Percentiles rank a stretch among this genome's conserved stretches.
Evolutionary conservation across 805 yeast species (phyloP).

Genomic region (Isabelozyma rhagii): DNA sequence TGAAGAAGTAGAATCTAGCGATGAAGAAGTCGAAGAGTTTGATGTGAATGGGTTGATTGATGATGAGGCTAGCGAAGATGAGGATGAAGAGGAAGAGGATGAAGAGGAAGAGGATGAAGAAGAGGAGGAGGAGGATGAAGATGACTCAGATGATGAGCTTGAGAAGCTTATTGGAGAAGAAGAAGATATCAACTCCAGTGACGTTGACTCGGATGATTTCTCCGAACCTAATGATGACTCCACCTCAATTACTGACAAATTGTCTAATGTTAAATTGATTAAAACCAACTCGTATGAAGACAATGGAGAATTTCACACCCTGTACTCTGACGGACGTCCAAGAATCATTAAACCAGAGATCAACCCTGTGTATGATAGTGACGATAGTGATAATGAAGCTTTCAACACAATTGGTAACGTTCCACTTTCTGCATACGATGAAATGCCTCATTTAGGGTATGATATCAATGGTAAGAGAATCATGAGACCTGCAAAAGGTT

Average conservation of each 20-base stretch:
- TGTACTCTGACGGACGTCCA: slow-evolving; percentile 75
- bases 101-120: slow-evolving; percentile 16
- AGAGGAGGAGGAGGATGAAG: slow-evolving; percentile 25
- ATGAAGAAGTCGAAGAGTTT: slow-evolving; percentile 14
- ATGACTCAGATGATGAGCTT: slow-evolving; percentile 61
- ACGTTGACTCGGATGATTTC: slow-evolving; percentile 42
- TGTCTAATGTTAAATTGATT: slow-evolving; percentile 53
- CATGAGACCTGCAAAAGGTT: slow-evolving; percentile 97
- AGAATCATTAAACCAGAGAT: slow-evolving; percentile 84
- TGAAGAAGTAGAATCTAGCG: slow-evolving; percentile 10
- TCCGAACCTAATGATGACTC: slow-evolving; percentile 54
- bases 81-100: slow-evolving; percentile 12
- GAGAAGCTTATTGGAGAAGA: slow-evolving; percentile 58
- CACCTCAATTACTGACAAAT: slow-evolving; percentile 48
- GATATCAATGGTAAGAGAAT: slow-evolving; percentile 96
- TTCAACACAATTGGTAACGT: slow-evolving; percentile 89
- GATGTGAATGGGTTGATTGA: slow-evolving; percentile 27
- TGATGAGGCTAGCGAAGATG: slow-evolving; percentile 28
- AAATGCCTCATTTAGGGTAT: slow-evolving; percentile 96
- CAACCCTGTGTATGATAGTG: slow-evolving; percentile 91
- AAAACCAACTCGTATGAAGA: slow-evolving; percentile 45
- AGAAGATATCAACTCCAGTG: slow-evolving; percentile 36
- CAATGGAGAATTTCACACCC: slow-evolving; percentile 36
- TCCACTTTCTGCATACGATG: slow-evolving; percentile 91
- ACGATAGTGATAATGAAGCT: slow-evolving; percentile 81